Conservation (phyloP, 2,329 filamentous ascomycete species). For the Amauroascus verrucosus region DNA sequence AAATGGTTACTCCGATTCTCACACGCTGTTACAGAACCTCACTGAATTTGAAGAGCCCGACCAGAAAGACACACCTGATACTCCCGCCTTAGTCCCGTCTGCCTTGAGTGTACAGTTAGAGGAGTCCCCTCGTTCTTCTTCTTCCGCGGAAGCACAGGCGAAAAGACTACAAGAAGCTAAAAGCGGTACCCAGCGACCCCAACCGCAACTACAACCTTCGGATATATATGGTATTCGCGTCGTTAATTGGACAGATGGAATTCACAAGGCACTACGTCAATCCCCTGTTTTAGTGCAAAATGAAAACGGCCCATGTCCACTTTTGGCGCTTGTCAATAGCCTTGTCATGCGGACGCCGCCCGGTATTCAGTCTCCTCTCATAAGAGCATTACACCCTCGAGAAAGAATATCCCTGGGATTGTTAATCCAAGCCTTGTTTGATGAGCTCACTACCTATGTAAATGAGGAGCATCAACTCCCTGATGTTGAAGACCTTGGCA, state of each 20-base stretch:
- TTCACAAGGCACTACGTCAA: constrained; percentile 53
- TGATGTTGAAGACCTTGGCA: constrained; percentile 78
- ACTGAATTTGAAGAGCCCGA: neutral
- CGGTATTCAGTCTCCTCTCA: constrained; percentile 56
- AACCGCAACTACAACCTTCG: constrained; percentile 5
- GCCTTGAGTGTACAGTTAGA: neutral
- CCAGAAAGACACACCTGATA: neutral
- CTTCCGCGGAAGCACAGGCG: neutral
- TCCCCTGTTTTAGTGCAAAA: constrained; percentile 90
- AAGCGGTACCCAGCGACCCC: neutral
- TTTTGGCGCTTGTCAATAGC: constrained; percentile 88
- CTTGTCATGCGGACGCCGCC: constrained; percentile 71
- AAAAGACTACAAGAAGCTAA: neutral
- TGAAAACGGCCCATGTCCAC: constrained; percentile 83
- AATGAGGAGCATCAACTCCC: constrained; percentile 61
- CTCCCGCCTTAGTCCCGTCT: neutral
- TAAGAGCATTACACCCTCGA: constrained; percentile 64
- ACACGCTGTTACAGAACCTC: neutral
- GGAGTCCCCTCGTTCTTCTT: neutral
- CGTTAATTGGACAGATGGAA: constrained; percentile 68
- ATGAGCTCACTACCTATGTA: constrained; percentile 76
- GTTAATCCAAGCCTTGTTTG: constrained; percentile 79
- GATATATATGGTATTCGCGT: constrained; percentile 93
- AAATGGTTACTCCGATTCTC: neutral
- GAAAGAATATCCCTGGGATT: constrained; percentile 83